phyloP scores from a whole-genome alignment of 352 stramenopile species.

The Phytophthora sp. region DNA sequence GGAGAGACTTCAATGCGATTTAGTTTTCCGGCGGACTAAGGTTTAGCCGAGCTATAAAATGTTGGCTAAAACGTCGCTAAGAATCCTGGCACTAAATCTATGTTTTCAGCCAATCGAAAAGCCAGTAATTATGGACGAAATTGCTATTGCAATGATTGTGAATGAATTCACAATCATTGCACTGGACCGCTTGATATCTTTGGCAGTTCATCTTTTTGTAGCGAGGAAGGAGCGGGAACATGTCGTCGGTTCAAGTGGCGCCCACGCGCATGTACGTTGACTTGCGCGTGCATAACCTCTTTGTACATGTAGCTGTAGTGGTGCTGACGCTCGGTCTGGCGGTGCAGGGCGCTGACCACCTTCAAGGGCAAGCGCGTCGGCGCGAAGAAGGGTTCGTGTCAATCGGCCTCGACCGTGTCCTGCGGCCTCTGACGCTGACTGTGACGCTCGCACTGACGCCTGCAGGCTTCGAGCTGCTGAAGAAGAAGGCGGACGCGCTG shows the following conservation, averaged over 20 bases:
- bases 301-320: neutral
- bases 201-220: conserved; percentile 8
- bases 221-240: conserved; percentile 4
- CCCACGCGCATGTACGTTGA: conserved; percentile 80
- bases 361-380: conserved; percentile 85
- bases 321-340: conserved; percentile 4
- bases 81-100: no score
- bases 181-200: conserved; percentile 23
- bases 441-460: neutral
- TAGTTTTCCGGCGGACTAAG: no score
- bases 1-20: neutral
- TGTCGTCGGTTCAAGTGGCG: conserved; percentile 64
- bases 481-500: conserved; percentile 99
- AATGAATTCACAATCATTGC: no score
- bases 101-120: no score
- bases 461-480: conserved; percentile 84
- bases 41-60: no score
- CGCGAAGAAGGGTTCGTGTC: conserved; percentile 80
- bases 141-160: no score
- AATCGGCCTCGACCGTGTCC: neutral
- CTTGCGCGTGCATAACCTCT: neutral
- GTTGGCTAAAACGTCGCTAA: no score
- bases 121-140: no score
- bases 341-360: conserved; percentile 77
- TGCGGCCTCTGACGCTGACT: neutral